Conservation (phyloP, 768 basidiomycete species). For the Podaxis sp. region DNA sequence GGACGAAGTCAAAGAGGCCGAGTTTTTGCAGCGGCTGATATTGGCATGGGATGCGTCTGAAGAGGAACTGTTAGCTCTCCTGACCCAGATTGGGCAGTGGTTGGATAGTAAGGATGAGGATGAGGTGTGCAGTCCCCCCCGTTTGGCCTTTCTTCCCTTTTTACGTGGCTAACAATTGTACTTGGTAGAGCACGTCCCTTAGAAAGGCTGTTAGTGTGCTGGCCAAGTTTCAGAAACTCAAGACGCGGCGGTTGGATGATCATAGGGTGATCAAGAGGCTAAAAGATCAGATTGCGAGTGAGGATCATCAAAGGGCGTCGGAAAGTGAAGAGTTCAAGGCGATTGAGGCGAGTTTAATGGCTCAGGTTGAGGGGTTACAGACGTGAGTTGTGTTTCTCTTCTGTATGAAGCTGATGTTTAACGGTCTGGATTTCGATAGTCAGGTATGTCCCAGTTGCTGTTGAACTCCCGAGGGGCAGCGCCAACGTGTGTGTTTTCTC, state of each 20-base stretch:
- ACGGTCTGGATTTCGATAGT: background rate
- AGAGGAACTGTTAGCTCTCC: slow-evolving; percentile 34
- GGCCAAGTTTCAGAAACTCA: slow-evolving; percentile 37
- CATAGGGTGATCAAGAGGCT: slow-evolving; percentile 29
- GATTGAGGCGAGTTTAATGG: slow-evolving; percentile 35
- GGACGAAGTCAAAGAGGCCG: slow-evolving; percentile 34
- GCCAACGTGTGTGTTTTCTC: background rate
- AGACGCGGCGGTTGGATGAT: slow-evolving; percentile 32
- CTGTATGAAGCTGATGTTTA: background rate
- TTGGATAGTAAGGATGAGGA: slow-evolving; percentile 41
- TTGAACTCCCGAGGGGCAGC: background rate
- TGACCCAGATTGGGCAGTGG: slow-evolving; percentile 53
- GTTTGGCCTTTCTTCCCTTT: slow-evolving; percentile 5
- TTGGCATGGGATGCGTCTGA: slow-evolving; percentile 41
- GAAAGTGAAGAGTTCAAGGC: slow-evolving; percentile 36
- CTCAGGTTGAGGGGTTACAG: slow-evolving; percentile 32
- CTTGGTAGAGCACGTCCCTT: slow-evolving; percentile 23
- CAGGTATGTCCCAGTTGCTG: slow-evolving; percentile 4
- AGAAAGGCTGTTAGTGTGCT: slow-evolving; percentile 37
- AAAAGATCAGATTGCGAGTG: slow-evolving; percentile 29
- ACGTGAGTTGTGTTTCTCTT: slow-evolving; percentile 21
- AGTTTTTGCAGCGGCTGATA: slow-evolving; percentile 37
- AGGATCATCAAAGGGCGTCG: slow-evolving; percentile 26
- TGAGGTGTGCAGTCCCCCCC: slow-evolving; percentile 30
- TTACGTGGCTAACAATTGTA: background rate